These are phyloP conservation scores for Talaromyces sp. DNA, from an alignment of 2,329 filamentous ascomycete species.

Conservation along the genomic window DNA sequence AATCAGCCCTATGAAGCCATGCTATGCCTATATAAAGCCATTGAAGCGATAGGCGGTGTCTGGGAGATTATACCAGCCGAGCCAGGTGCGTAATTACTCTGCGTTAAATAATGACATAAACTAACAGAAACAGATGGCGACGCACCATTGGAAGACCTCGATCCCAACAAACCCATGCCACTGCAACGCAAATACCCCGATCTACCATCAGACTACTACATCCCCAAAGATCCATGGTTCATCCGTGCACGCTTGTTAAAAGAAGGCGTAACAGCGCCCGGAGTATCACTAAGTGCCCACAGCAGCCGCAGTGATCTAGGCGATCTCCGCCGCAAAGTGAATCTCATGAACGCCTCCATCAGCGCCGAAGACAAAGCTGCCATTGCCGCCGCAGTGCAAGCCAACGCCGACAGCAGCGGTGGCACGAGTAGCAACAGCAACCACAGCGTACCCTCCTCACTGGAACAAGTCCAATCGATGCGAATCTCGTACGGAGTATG, in stretches of 20 bases:
- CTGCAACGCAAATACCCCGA: slow-evolving; percentile 46
- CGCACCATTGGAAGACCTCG: slow-evolving; percentile 21
- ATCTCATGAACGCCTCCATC: slow-evolving; percentile 32
- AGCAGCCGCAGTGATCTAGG: slow-evolving; percentile 43
- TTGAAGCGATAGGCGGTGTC: slow-evolving; percentile 81
- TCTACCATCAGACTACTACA: slow-evolving; percentile 62
- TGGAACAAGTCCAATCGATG: slow-evolving; percentile 35
- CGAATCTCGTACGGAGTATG: slow-evolving; percentile 67
- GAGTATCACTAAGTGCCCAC: slow-evolving; percentile 36
- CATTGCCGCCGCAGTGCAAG: slow-evolving; percentile 29
- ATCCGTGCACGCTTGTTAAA: slow-evolving; percentile 88
- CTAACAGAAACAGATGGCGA: slow-evolving; percentile 24
- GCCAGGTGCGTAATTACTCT: slow-evolving; percentile 28
- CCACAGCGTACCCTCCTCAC: slow-evolving; percentile 36
- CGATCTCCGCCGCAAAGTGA: slow-evolving; percentile 40
- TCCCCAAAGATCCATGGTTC: slow-evolving; percentile 94
- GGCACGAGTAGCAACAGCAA: slow-evolving; percentile 27
- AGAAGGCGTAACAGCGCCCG: slow-evolving; percentile 64
- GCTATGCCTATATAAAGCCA: slow-evolving; percentile 88
- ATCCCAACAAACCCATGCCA: slow-evolving; percentile 35
- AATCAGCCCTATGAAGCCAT: slow-evolving; percentile 94
- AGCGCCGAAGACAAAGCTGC: slow-evolving; percentile 33
- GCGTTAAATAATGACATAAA: not conserved
- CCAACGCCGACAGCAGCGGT: slow-evolving; percentile 32
- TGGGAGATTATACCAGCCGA: slow-evolving; percentile 64